phyloP scores from a whole-genome alignment of 768 basidiomycete species.

The Dictyophora rubrovolvata region DNA sequence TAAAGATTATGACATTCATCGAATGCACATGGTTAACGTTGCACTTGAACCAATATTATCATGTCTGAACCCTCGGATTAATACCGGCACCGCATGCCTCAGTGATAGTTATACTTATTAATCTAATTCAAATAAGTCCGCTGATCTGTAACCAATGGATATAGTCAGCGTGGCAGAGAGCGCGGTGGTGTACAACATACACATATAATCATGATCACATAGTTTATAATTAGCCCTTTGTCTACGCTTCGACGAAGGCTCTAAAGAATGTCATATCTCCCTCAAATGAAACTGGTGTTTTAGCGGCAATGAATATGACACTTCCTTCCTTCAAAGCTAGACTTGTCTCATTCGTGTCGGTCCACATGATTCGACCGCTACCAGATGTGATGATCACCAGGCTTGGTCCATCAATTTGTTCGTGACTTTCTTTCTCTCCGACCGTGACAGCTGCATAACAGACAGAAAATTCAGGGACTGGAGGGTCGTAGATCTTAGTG shows the following conservation, averaged over 20 bases:
- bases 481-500: slow-evolving; percentile 73
- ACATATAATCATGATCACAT: not conserved
- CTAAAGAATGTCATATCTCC: slow-evolving; percentile 48
- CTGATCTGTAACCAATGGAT: not conserved
- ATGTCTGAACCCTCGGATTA: not conserved
- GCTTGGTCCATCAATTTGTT: slow-evolving; percentile 70
- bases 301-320: slow-evolving; percentile 78
- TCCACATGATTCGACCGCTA: slow-evolving; percentile 46
- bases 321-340: slow-evolving; percentile 51
- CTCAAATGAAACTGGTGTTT: slow-evolving; percentile 40
- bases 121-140: not conserved
- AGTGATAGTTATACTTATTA: not conserved
- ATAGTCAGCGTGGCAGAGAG: not conserved
- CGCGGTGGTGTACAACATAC: not conserved
- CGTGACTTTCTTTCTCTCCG: slow-evolving; percentile 43
- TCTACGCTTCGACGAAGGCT: slow-evolving; percentile 48
- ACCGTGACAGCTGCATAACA: slow-evolving; percentile 44
- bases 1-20: no score
- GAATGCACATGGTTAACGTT: not conserved
- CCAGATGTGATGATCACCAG: slow-evolving; percentile 72
- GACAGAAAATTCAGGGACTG: slow-evolving; percentile 89
- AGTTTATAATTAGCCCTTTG: not conserved
- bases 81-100: not conserved
- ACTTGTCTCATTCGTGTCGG: slow-evolving; percentile 16
- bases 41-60: not conserved